Evolutionary conservation across 1,284 basidiomycete genomes (phyloP), one percentile per base, ranked within the genome.

Genomic region (Leccinum griseonigrum): DNA sequence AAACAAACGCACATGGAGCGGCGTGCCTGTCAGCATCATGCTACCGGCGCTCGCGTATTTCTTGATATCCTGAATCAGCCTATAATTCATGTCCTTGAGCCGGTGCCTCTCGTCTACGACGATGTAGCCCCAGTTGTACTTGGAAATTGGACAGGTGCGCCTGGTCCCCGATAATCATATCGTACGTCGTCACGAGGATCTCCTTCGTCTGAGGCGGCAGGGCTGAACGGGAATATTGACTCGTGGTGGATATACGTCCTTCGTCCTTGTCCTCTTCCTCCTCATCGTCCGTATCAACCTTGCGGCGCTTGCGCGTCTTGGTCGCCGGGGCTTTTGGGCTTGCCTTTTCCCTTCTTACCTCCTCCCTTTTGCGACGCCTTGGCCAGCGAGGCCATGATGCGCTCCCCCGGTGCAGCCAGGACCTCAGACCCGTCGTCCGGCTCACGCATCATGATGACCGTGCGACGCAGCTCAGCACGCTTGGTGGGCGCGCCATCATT

Each of bases 51-150:
- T 91, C 8, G 81, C 80, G 71, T 95, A 95, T 68, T 87, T 86
- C 79, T 97, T 97, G 66, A 98, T 88, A 76, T 98, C 95, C 63
- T 85, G 85, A 74, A 98, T 93, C 29, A 98, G 84, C 77, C 86
- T 89, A 75, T 92, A 95, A 71, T 98, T 86, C 64, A 96, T 80
- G 69, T 98, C 98, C 79, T 98, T 98, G 68, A 98, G 75, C 28
- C 96, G 82, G 74, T 98, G 96, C 0, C 95, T 95, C 75, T 98
- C 96, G 73, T 98, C 96, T 0, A 98, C 95, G 58, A 98, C 92
- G 67, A 98, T 93, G 70, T 94, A 97, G 57, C 94, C 94, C 93
- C 94, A 97, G 58, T 86, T 78, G 71, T 90, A 89, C 57, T 83
- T 82, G 22, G 22, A 22, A 22, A 22, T 22, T 22, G 4, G 83